Percentiles rank a stretch among this genome's conserved stretches.
These are phyloP conservation scores for Chrysanthemum lavandulifolium DNA, from an alignment of 129 eudicot genomes.

Conservation along the genomic window DNA sequence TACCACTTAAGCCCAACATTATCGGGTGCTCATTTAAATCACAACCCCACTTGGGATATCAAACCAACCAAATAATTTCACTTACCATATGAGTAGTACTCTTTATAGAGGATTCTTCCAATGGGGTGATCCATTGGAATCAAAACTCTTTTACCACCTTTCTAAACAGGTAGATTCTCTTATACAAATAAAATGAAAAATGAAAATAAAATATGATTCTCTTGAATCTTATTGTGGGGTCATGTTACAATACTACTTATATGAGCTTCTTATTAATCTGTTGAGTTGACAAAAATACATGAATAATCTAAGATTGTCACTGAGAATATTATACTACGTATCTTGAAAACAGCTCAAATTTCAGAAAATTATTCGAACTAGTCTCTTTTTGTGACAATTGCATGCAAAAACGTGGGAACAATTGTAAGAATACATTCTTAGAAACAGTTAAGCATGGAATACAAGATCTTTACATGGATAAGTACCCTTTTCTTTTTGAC, in stretches of 20 bases:
- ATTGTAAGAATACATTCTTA: too few relatives aligned
- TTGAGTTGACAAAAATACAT: too few relatives aligned
- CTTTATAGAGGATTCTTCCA: slow-evolving; percentile 18
- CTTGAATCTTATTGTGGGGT: neutral
- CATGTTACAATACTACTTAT: neutral
- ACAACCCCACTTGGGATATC: slow-evolving; percentile 34
- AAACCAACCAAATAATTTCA: slow-evolving; percentile 27
- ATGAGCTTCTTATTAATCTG: too few relatives aligned
- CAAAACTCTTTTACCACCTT: slow-evolving; percentile 2
- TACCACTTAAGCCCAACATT: slow-evolving; percentile 40
- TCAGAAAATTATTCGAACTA: too few relatives aligned
- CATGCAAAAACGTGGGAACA: too few relatives aligned
- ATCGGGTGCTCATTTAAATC: slow-evolving; percentile 39
- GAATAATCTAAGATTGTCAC: too few relatives aligned
- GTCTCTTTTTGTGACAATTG: too few relatives aligned
- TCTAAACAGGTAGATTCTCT: slow-evolving; percentile 8
- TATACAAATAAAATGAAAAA: neutral
- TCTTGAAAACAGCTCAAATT: too few relatives aligned
- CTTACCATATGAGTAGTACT: slow-evolving; percentile 11
- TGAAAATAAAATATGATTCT: neutral
- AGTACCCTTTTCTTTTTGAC: too few relatives aligned
- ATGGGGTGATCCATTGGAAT: slow-evolving; percentile 20
- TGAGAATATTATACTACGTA: too few relatives aligned
- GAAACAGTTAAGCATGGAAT: too few relatives aligned
- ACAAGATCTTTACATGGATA: too few relatives aligned